These are phyloP conservation scores for Fusarium pseudocircinatum DNA, from an alignment of 2,329 filamentous ascomycete genomes.

Conservation along the genomic window DNA sequence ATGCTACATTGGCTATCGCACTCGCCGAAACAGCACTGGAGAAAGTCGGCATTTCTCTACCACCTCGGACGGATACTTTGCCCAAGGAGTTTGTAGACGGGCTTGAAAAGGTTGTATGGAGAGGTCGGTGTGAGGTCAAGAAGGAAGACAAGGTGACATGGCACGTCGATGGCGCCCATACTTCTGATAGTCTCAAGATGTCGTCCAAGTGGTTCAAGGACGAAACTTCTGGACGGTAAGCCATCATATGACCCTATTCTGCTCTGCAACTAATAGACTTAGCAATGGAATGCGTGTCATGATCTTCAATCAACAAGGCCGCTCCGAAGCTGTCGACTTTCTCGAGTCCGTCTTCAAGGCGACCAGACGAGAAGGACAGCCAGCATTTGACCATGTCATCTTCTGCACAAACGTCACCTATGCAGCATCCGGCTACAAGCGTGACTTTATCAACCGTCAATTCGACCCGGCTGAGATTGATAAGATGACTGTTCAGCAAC, in stretches of 20 bases:
- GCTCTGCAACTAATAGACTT: neutral
- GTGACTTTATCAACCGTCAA: conserved; percentile 67
- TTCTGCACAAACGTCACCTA: conserved; percentile 83
- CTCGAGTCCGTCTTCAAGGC: conserved; percentile 58
- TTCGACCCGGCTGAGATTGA: conserved; percentile 62
- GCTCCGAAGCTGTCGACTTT: conserved; percentile 63
- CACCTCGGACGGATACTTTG: conserved; percentile 50
- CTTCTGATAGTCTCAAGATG: conserved; percentile 84
- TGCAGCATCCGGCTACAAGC: conserved; percentile 60
- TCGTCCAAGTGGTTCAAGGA: conserved; percentile 83
- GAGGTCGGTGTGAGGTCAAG: conserved; percentile 79
- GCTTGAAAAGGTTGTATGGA: conserved; percentile 77
- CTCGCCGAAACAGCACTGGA: conserved; percentile 61
- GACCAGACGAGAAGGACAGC: conserved; percentile 42
- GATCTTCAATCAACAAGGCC: conserved; percentile 88
- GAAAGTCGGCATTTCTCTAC: conserved; percentile 53
- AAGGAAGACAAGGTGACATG: conserved; percentile 70
- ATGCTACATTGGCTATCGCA: conserved; percentile 63
- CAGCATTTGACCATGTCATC: conserved; percentile 75
- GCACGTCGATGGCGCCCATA: conserved; percentile 95
- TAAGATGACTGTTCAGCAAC: conserved; percentile 62
- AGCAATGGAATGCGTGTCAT: conserved; percentile 61
- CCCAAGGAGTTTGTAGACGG: conserved; percentile 75
- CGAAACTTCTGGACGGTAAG: conserved; percentile 52
- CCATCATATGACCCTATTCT: neutral